A percentile compares a stretch with the other conserved stretches of the same genome.
Conservation (phyloP, 169 alveolate genomes). For the Cryptosporidium bovis region DNA sequence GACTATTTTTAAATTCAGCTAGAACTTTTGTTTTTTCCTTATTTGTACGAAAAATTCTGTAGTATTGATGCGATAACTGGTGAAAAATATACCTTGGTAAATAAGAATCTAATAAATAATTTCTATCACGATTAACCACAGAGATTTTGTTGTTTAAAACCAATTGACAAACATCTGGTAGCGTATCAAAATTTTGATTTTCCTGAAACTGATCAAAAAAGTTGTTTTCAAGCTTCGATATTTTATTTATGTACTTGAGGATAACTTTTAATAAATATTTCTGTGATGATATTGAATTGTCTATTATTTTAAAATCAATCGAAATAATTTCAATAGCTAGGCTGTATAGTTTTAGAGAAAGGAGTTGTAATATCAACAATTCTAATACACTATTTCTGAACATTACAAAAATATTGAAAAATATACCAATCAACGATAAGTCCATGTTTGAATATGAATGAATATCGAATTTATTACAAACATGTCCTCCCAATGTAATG, state of each 20-base stretch:
- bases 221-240: not conserved
- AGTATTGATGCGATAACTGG: not conserved
- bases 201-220: too few relatives aligned
- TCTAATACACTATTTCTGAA: constrained; percentile 15
- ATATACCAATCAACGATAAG: constrained; percentile 9
- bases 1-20: not conserved
- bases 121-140: not conserved
- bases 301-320: constrained; percentile 6
- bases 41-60: not conserved
- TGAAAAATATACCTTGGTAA: not conserved
- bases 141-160: not conserved
- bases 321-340: constrained; percentile 12
- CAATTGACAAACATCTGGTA: not conserved
- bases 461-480: constrained; percentile 15
- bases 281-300: not conserved
- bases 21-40: not conserved
- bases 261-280: constrained; percentile 9
- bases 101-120: not conserved
- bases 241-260: constrained; percentile 5
- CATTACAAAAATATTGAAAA: constrained; percentile 3
- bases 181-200: too few relatives aligned
- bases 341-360: not conserved
- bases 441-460: not conserved
- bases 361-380: not conserved
- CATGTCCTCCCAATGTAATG: not conserved